Conservation (phyloP, 495 filamentous ascomycete genomes). For the Trichoderma virens region DNA sequence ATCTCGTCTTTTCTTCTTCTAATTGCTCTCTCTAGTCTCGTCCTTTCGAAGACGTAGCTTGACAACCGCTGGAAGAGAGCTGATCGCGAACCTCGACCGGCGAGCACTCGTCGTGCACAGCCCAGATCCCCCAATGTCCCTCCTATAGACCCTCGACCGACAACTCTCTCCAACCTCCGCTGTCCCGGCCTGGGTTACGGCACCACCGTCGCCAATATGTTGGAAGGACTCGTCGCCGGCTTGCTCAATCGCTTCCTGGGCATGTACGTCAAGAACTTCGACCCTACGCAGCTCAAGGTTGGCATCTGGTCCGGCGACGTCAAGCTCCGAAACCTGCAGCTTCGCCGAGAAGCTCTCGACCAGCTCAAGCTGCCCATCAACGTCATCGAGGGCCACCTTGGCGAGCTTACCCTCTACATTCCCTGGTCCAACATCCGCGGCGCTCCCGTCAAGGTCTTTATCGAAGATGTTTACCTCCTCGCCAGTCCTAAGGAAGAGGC, state of each 20-base stretch:
- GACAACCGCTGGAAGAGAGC: background rate
- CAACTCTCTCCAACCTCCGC: background rate
- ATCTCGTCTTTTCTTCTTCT: background rate
- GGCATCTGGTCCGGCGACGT: slow-evolving; percentile 98
- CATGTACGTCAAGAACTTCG: slow-evolving; percentile 99
- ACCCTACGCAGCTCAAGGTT: slow-evolving; percentile 90
- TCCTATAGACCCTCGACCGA: background rate
- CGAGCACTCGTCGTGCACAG: slow-evolving; percentile 1
- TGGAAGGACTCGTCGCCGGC: slow-evolving; percentile 69
- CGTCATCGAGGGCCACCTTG: slow-evolving; percentile 90
- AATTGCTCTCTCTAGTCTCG: no score
- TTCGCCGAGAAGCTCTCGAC: slow-evolving; percentile 89
- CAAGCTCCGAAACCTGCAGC: slow-evolving; percentile 81
- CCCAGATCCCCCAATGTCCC: background rate
- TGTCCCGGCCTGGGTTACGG: slow-evolving; percentile 48
- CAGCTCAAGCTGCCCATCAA: slow-evolving; percentile 93
- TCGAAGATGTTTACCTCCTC: slow-evolving; percentile 92
- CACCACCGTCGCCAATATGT: slow-evolving; percentile 39
- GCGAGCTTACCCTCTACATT: slow-evolving; percentile 80
- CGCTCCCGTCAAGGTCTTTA: slow-evolving; percentile 86
- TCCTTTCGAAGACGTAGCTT: no score
- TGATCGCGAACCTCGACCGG: background rate
- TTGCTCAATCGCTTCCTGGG: slow-evolving; percentile 97
- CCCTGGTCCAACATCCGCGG: slow-evolving; percentile 95
- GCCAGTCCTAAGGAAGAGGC: slow-evolving; percentile 91